Evolutionary conservation across 2,329 filamentous ascomycete genomes (phyloP).

Genomic region (Curvularia lunata): DNA sequence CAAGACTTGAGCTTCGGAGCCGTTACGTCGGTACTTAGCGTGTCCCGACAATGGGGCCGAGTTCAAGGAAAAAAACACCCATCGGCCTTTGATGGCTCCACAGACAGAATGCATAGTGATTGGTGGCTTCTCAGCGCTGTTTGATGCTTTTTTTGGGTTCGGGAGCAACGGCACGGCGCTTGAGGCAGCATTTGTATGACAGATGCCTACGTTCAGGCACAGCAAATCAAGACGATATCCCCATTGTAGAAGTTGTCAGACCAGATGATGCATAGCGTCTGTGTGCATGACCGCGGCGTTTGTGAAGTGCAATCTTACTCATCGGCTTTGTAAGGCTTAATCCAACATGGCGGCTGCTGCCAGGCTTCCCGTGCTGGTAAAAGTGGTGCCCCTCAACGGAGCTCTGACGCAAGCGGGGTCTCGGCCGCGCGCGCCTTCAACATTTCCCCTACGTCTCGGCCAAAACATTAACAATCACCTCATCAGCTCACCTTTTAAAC

Average conservation of each 20-base stretch:
- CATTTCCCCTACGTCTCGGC: slow-evolving; percentile 18
- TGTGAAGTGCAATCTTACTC: slow-evolving; percentile 28
- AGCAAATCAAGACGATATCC: slow-evolving; percentile 46
- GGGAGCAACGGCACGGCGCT: slow-evolving; percentile 42
- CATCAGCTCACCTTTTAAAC: slow-evolving; percentile 18
- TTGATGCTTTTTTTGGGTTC: slow-evolving; percentile 37
- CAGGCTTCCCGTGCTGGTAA: slow-evolving; percentile 22
- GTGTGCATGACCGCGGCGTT: slow-evolving; percentile 8
- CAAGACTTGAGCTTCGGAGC: slow-evolving; percentile 26
- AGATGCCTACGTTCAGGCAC: slow-evolving; percentile 34
- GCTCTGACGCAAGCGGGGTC: slow-evolving; percentile 37
- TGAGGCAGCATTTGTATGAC: slow-evolving; percentile 46
- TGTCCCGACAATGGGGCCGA: slow-evolving; percentile 30
- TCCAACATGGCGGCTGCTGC: slow-evolving; percentile 26
- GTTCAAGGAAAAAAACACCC: slow-evolving; percentile 22
- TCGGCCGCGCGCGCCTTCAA: slow-evolving; percentile 27
- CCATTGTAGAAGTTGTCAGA: slow-evolving; percentile 20
- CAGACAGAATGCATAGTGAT: slow-evolving; percentile 33
- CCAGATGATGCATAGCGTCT: slow-evolving; percentile 13
- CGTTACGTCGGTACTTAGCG: slow-evolving; percentile 26
- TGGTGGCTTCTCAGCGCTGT: slow-evolving; percentile 35
- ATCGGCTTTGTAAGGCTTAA: slow-evolving; percentile 34
- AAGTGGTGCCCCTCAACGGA: slow-evolving; percentile 24
- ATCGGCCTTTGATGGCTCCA: slow-evolving; percentile 29
- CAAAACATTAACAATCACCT: slow-evolving; percentile 18